These are phyloP conservation scores for Aureobasidium vineae DNA, from an alignment of 2,329 filamentous ascomycete genomes.

Conservation along the genomic window DNA sequence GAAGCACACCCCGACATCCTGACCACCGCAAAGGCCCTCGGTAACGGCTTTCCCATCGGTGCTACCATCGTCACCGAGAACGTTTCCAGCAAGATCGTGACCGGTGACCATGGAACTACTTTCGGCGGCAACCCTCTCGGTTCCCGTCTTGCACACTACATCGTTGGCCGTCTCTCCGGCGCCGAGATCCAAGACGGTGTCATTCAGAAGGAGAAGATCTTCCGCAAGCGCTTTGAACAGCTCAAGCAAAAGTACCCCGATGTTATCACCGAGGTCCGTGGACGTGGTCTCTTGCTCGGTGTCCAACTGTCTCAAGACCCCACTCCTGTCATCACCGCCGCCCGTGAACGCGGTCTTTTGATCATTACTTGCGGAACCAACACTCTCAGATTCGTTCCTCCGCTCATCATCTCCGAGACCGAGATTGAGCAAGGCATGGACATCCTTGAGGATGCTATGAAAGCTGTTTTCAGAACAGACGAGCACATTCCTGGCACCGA, in stretches of 20 bases:
- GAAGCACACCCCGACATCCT: slow-evolving; percentile 91
- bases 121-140: slow-evolving; percentile 92
- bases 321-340: slow-evolving; percentile 73
- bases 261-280: slow-evolving; percentile 74
- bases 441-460: slow-evolving; percentile 69
- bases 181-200: slow-evolving; percentile 69
- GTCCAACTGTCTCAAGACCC: slow-evolving; percentile 76
- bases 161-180: slow-evolving; percentile 73
- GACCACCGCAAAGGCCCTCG: slow-evolving; percentile 92
- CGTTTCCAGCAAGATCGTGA: slow-evolving; percentile 67
- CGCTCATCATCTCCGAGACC: slow-evolving; percentile 72
- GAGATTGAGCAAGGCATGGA: slow-evolving; percentile 76
- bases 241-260: slow-evolving; percentile 64
- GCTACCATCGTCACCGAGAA: slow-evolving; percentile 68
- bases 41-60: slow-evolving; percentile 94
- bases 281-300: slow-evolving; percentile 81
- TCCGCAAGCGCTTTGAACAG: slow-evolving; percentile 57
- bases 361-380: slow-evolving; percentile 93
- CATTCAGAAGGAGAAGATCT: slow-evolving; percentile 61
- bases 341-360: slow-evolving; percentile 80
- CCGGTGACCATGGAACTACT: slow-evolving; percentile 88
- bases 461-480: slow-evolving; percentile 50
- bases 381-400: slow-evolving; percentile 87
- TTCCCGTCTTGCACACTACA: slow-evolving; percentile 79
- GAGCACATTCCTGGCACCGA: slow-evolving; percentile 42